A percentile compares a stretch with the other conserved stretches of the same genome.
Evolutionary conservation across 2,329 filamentous ascomycete genomes (phyloP).

Genomic region (Stachybotrys echinatus): DNA sequence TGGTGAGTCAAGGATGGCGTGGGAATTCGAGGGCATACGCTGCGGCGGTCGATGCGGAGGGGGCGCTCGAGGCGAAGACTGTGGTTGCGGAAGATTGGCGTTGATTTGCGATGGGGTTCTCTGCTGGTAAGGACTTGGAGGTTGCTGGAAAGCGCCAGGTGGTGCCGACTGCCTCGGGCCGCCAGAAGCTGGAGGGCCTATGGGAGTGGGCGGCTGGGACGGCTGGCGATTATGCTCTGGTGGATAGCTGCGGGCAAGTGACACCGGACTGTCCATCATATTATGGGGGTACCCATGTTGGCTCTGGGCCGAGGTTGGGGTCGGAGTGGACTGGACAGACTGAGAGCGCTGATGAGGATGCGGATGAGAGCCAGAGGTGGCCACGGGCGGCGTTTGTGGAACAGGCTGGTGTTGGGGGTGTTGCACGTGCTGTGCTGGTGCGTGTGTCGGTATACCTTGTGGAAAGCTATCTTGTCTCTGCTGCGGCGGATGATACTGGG

Average conservation of each 20-base stretch:
- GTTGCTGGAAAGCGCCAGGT: constrained; percentile 37
- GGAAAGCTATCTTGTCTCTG: constrained; percentile 41
- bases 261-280: constrained; percentile 47
- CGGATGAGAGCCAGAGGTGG: constrained; percentile 32
- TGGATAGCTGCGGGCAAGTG: constrained; percentile 36
- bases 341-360: constrained; percentile 46
- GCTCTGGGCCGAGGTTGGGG: constrained; percentile 57
- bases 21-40: constrained; percentile 35
- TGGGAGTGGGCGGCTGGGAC: constrained; percentile 51
- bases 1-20: constrained; percentile 39
- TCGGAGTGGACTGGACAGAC: constrained; percentile 54
- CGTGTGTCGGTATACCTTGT: constrained; percentile 23
- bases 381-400: constrained; percentile 45
- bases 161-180: constrained; percentile 37
- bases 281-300: constrained; percentile 50
- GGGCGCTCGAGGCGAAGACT: constrained; percentile 6
- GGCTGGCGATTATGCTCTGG: constrained; percentile 39
- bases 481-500: constrained; percentile 31
- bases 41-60: constrained; percentile 27
- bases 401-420: constrained; percentile 24
- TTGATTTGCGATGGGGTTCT: constrained; percentile 25
- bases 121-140: constrained; percentile 58
- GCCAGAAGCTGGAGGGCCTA: constrained; percentile 42
- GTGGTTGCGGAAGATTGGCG: constrained; percentile 20
- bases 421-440: constrained; percentile 29